A percentile compares a stretch with the other conserved stretches of the same genome.
Conservation (phyloP, 148 eudicot genomes). For the Vaccinium vitisidaea region DNA sequence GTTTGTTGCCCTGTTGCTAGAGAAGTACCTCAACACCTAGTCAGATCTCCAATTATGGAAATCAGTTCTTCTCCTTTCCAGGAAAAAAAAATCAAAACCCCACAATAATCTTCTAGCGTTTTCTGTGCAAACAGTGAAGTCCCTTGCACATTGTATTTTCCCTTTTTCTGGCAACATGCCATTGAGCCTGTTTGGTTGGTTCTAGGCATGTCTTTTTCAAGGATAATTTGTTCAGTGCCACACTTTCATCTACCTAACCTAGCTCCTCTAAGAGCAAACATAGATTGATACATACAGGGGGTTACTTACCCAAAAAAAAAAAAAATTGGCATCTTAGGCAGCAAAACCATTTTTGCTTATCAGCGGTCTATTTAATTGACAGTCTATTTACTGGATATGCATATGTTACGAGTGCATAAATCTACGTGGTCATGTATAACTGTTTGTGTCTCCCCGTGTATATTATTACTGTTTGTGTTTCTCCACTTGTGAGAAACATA, state of each 20-base stretch:
- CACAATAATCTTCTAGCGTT: neutral
- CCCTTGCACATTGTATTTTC: neutral
- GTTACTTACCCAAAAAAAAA: neutral
- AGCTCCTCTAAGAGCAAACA: neutral
- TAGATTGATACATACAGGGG: neutral
- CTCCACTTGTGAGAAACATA: neutral
- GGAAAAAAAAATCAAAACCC: neutral
- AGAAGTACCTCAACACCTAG: neutral
- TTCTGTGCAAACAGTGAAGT: conserved; percentile 14
- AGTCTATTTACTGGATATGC: neutral
- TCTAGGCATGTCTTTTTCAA: neutral
- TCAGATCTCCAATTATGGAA: neutral
- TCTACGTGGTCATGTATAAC: neutral
- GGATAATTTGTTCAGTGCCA: neutral
- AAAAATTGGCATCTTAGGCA: neutral
- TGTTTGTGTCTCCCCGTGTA: neutral
- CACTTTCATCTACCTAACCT: neutral
- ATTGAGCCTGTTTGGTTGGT: conserved; percentile 3
- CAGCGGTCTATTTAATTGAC: neutral
- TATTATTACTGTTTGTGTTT: neutral
- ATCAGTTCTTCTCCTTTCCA: neutral
- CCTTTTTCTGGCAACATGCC: neutral
- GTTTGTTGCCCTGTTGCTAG: conserved; percentile 6
- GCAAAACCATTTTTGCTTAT: neutral
- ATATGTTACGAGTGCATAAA: neutral